Percentiles rank a stretch among this genome's conserved stretches.
phyloP scores from a whole-genome alignment of 2,329 filamentous ascomycete genomes.

The Aspergillus sp. region DNA sequence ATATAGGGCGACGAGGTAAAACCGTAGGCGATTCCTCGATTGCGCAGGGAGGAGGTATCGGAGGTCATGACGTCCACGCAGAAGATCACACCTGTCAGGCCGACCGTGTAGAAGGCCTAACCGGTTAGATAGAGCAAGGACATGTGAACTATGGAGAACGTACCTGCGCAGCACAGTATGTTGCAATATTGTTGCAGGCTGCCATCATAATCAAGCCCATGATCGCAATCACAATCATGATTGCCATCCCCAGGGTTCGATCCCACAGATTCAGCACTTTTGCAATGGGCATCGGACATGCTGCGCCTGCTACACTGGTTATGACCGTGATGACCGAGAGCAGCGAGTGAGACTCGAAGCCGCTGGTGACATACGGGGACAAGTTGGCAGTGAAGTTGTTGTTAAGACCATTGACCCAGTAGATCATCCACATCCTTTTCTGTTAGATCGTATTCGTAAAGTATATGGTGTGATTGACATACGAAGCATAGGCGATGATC shows the following conservation, averaged over 20 bases:
- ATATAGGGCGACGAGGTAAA: slow-evolving; percentile 61
- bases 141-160: neutral
- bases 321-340: slow-evolving; percentile 55
- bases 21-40: slow-evolving; percentile 59
- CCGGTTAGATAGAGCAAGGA: neutral
- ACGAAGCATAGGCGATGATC: slow-evolving; percentile 40
- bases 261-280: slow-evolving; percentile 65
- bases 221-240: slow-evolving; percentile 50
- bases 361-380: slow-evolving; percentile 53
- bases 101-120: neutral
- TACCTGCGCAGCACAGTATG: slow-evolving; percentile 60
- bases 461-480: slow-evolving; percentile 14
- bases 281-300: slow-evolving; percentile 60
- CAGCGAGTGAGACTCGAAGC: slow-evolving; percentile 54
- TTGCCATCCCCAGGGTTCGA: slow-evolving; percentile 55
- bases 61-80: slow-evolving; percentile 59
- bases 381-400: slow-evolving; percentile 41
- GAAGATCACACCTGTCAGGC: slow-evolving; percentile 51
- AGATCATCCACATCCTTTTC: slow-evolving; percentile 43
- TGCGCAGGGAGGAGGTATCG: slow-evolving; percentile 59
- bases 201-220: slow-evolving; percentile 63
- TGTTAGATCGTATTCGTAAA: neutral
- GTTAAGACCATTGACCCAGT: slow-evolving; percentile 44
- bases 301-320: slow-evolving; percentile 55
- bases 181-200: slow-evolving; percentile 58